Base-by-base conservation (phyloP, 306 rosid genomes). In the Clitoria ternatea region DNA sequence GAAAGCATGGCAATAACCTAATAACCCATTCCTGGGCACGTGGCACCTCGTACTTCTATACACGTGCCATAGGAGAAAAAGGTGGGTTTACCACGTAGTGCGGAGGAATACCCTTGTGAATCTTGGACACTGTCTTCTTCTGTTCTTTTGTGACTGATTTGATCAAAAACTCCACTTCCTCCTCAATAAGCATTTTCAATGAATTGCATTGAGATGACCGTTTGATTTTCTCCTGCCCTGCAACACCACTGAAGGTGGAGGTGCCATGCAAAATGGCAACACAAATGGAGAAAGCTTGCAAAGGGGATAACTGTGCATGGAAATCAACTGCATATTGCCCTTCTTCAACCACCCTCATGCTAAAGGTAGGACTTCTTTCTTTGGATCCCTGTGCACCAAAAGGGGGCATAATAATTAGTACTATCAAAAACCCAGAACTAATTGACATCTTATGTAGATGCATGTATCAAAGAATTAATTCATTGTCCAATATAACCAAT, bases 241-340 rank as follows among this genome's bases (percentile, higher is more conserved):
- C 22, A n/a, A n/a, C n/a, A 33, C 66, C 66, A 1, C 62, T 60
- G 30, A 71, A 74, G 66, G 86, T 68, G 52, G 86, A 90, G n/a
- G 86, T 80, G 59, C 92, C 90, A 33, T 91, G 97, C 74, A 91
- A 77, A 76, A 91, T 75, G 33, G 99, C 87, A 70, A 95, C 86
- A 74, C 97, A 86, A 27, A 88, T 84, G 62, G 97, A 89, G 88
- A 91, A 95, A 55, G 97, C 96, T 82, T 91, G 99, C 26, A 95
- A 69, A 6, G 96, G 78, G 18, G 96, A 91, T 72, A 95, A 76
- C 24, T 80, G 85, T 10, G 97, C 99, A 65, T 91, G 99, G 79
- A 95, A 95, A 87, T 89, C 91, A 52, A 95, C 96, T 7, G 88
- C 67, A 80, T 87, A 95, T 13, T 80, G 85, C 43, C 99, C 97